These are phyloP conservation scores for Podaxis sp. DNA, from an alignment of 768 basidiomycete genomes.

Conservation along the genomic window DNA sequence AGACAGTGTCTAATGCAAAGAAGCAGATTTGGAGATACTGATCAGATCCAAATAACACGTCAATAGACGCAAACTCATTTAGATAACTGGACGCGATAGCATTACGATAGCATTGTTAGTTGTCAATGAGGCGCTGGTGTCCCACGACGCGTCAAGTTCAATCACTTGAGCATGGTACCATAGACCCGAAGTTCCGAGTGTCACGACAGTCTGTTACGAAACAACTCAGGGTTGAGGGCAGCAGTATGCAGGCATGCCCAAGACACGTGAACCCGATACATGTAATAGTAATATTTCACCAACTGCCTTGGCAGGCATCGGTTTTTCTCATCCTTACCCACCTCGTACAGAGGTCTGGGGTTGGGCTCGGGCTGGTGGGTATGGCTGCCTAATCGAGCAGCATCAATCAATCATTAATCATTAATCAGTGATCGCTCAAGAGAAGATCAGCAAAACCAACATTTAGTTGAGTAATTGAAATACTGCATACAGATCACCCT, in stretches of 20 bases:
- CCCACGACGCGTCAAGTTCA: background rate
- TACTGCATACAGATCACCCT: conserved; percentile 12
- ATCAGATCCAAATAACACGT: conserved; percentile 4
- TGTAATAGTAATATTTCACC: background rate
- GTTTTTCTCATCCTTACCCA: background rate
- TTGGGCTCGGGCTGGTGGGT: background rate
- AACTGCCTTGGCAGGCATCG: background rate
- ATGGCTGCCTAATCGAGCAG: background rate
- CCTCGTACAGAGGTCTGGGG: background rate
- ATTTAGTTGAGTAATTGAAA: conserved; percentile 10
- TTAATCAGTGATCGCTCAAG: conserved; percentile 6
- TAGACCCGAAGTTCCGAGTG: background rate
- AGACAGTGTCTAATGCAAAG: background rate
- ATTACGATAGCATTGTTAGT: background rate
- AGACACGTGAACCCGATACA: background rate
- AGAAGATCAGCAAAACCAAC: background rate
- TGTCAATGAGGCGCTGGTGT: background rate
- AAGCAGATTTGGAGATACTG: background rate
- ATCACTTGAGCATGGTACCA: background rate
- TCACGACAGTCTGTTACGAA: background rate
- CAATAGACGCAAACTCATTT: conserved; percentile 5
- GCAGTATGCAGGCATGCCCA: background rate
- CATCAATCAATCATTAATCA: conserved; percentile 4
- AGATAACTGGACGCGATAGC: background rate
- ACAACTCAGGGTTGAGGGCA: background rate